A percentile compares a stretch with the other conserved stretches of the same genome.
Evolutionary conservation across 305 asterid species (phyloP).

Genomic region (Fraxinus paxiana): DNA sequence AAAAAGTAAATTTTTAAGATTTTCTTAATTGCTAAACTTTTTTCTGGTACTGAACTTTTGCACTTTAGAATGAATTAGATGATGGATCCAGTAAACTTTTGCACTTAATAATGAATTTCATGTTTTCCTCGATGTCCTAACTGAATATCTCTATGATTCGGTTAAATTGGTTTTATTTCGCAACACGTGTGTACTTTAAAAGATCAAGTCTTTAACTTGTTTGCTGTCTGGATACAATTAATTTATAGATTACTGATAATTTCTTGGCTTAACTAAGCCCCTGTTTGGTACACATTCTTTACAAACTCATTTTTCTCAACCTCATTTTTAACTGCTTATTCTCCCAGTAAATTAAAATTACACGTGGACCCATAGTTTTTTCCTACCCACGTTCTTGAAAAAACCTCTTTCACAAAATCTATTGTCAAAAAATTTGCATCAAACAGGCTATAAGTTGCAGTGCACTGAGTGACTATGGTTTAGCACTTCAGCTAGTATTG

Average conservation of each 20-base stretch:
- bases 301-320: neutral
- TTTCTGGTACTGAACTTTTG: neutral
- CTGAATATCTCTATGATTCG: neutral
- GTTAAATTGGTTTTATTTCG: neutral
- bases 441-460: neutral
- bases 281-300: neutral
- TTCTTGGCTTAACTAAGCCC: neutral
- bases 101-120: slow-evolving; percentile 18
- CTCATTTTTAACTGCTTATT: neutral
- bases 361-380: neutral
- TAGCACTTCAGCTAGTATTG: neutral
- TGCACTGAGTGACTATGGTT: neutral
- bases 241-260: neutral
- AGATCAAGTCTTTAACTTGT: neutral
- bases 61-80: neutral
- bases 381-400: neutral
- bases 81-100: neutral
- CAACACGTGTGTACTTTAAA: neutral
- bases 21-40: slow-evolving; percentile 13
- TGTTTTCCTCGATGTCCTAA: neutral
- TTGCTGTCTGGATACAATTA: neutral
- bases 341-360: neutral
- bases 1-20: slow-evolving; percentile 28
- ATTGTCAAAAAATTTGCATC: neutral
- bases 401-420: slow-evolving; percentile 1